phyloP scores from a whole-genome alignment of 495 filamentous ascomycete genomes.

The Aspergillus sclerotioniger region DNA sequence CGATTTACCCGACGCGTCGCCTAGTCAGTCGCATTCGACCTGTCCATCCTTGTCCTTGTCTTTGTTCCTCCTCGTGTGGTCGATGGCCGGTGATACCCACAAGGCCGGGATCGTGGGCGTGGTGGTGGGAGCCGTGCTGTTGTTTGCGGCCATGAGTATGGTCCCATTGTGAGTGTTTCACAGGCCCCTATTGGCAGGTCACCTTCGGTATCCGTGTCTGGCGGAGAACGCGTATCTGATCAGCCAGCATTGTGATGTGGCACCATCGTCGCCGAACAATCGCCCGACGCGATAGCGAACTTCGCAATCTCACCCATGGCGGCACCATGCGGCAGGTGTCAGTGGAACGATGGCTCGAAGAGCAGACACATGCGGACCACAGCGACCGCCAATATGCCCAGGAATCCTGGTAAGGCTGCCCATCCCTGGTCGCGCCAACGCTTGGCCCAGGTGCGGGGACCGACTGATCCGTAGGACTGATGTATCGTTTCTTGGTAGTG shows the following conservation, averaged over 20 bases:
- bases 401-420: constrained; percentile 33
- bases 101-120: constrained; percentile 33
- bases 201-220: neutral
- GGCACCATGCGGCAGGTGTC: constrained; percentile 20
- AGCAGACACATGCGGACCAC: constrained; percentile 21
- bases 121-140: constrained; percentile 33
- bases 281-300: constrained; percentile 13
- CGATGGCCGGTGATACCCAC: constrained; percentile 27
- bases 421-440: constrained; percentile 8
- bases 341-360: constrained; percentile 32
- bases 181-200: too few relatives aligned
- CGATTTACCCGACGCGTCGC: constrained; percentile 17
- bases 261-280: constrained; percentile 17
- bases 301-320: constrained; percentile 13
- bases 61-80: constrained; percentile 11
- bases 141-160: constrained; percentile 33
- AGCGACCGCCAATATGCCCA: constrained; percentile 22
- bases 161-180: constrained; percentile 33
- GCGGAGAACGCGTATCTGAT: neutral
- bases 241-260: constrained; percentile 28
- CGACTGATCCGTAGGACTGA: neutral
- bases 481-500: constrained; percentile 9
- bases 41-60: constrained; percentile 6
- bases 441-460: constrained; percentile 21
- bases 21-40: constrained; percentile 15